phyloP scores from a whole-genome alignment of 345 rosid genomes.

The Acer yangbiense region DNA sequence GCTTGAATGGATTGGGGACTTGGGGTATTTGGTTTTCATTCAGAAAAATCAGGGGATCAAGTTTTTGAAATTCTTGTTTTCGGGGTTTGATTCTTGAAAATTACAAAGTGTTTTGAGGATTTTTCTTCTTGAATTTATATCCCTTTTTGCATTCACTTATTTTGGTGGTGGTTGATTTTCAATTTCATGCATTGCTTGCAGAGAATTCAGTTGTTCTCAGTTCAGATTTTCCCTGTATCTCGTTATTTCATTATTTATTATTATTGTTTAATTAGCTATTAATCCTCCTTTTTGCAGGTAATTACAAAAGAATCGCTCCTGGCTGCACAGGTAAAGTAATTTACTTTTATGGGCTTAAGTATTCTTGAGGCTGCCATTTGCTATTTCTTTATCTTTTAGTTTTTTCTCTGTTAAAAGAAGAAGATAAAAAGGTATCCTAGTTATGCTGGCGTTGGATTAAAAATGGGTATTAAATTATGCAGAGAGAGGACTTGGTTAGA shows the following conservation, averaged over 20 bases:
- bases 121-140: background rate
- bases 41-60: background rate
- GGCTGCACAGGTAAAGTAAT: conserved; percentile 39
- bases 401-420: background rate
- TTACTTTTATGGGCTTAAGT: background rate
- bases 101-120: background rate
- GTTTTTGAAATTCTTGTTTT: background rate
- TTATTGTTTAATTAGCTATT: conserved; percentile 9
- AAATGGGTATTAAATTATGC: conserved; percentile 14
- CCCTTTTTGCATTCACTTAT: background rate
- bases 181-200: background rate
- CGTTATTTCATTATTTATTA: background rate
- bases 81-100: background rate
- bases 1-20: background rate
- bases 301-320: conserved; percentile 43
- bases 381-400: background rate
- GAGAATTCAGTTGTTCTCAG: background rate
- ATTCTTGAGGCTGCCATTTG: background rate
- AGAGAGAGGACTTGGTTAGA: conserved; percentile 49
- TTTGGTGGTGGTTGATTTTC: background rate
- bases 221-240: background rate
- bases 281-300: conserved; percentile 29
- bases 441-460: background rate
- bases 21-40: background rate
- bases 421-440: background rate